A percentile compares a stretch with the other conserved stretches of the same genome.
phyloP scores from a whole-genome alignment of 768 basidiomycete species.

The button mushroom (Agaricus bisporus) region DNA sequence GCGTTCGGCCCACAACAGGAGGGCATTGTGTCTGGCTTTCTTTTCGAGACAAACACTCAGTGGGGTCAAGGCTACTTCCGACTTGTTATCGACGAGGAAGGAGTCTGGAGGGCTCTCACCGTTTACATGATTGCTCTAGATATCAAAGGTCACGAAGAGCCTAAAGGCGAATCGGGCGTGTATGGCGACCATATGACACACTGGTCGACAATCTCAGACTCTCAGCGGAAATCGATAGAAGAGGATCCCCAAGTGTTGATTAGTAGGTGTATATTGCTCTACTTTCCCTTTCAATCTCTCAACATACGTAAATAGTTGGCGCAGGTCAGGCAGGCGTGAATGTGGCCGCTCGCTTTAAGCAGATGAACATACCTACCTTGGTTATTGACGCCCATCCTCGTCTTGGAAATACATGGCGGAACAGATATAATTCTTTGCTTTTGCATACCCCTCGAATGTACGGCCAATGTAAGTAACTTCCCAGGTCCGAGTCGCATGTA shows the following conservation, averaged over 20 bases:
- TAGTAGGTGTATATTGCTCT: background rate
- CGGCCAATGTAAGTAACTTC: constrained; percentile 3
- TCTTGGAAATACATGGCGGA: constrained; percentile 3
- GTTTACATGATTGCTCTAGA: background rate
- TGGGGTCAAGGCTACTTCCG: constrained; percentile 7
- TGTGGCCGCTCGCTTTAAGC: constrained; percentile 7
- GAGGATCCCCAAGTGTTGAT: constrained; percentile 2
- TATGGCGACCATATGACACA: constrained; percentile 1
- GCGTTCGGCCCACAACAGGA: background rate
- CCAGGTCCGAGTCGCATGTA: background rate
- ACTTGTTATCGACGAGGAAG: background rate
- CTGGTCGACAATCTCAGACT: background rate
- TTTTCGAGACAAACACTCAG: constrained; percentile 4
- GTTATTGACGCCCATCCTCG: constrained; percentile 4
- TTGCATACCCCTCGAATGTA: constrained; percentile 4
- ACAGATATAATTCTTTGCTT: constrained; percentile 5
- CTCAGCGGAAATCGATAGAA: background rate
- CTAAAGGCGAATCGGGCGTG: background rate
- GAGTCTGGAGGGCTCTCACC: constrained; percentile 2
- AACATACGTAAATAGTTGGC: background rate
- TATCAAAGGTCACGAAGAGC: constrained; percentile 5
- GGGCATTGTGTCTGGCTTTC: constrained; percentile 2
- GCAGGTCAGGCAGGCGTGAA: background rate
- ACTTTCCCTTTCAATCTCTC: background rate
- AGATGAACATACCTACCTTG: constrained; percentile 5